Evolutionary conservation across 2,329 filamentous ascomycete species (phyloP), one percentile per base, ranked within the genome.

Genomic region (Fusarium devonianum): DNA sequence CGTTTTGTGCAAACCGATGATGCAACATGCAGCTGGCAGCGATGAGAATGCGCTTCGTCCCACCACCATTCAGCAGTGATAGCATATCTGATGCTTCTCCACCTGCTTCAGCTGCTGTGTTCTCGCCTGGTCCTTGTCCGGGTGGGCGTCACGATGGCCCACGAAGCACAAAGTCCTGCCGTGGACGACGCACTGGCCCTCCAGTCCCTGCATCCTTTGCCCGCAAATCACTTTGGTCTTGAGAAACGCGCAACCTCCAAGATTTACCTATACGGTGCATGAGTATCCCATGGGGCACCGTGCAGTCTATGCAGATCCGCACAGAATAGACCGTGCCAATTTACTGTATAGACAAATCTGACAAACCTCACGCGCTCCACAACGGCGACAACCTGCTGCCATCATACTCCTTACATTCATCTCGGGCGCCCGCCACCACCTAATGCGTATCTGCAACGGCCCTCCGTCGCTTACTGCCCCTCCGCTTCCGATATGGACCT

Each of bases 261-360:
- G 45, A 65, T 53, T 55, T 64, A 61, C 57, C 63, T 65, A 65
- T 65, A 65, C 63, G 55, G 63, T 65, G 63, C 60, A 55, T 62
- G 52, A 33, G 17, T 49, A 49, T 42, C 40, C 33, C 51, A 44
- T 23, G 43, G 50, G 29, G 10, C 37, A 65, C 63, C 50, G 62
- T 65, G 22, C 3, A 2, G 3, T 8, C 13, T 5, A 5, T 5
- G 10, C 1, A 11, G 14, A 16, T 8, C 18, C 12, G 18, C 23
- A 14, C 7, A n/a, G n/a, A n/a, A n/a, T n/a, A 9, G 30, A 43
- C 60, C 35, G 62, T 65, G 43, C 18, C 12, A 14, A 21, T 14
- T 29, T 38, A 65, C 63, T 63, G 63, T 65, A 63, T 65, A 65
- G 63, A 59, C 53, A 63, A 64, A 49, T 49, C 46, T 56, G 26